phyloP scores from a whole-genome alignment of 345 rosid species.

The Moricandia moricandioides region DNA sequence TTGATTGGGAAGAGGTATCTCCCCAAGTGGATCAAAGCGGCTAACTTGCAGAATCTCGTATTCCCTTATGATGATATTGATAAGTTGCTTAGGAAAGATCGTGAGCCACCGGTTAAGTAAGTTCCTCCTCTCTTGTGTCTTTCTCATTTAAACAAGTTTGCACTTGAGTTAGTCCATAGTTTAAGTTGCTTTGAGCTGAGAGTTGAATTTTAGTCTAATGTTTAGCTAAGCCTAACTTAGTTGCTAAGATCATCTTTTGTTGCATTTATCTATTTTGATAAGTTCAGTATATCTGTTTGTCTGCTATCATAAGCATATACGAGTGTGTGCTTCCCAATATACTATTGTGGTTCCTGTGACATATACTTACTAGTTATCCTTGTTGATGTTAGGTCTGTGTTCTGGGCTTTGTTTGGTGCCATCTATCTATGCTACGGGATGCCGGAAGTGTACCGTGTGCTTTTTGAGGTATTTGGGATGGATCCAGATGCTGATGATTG shows the following conservation, averaged over 20 bases:
- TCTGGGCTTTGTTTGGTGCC: conserved; percentile 96
- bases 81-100: conserved; percentile 61
- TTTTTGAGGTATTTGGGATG: conserved; percentile 97
- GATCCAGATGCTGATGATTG: conserved; percentile 93
- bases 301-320: not conserved
- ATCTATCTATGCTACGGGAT: conserved; percentile 89
- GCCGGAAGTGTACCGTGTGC: conserved; percentile 94
- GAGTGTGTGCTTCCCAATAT: not conserved
- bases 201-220: not conserved
- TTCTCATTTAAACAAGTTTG: not conserved
- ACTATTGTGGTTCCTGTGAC: not conserved
- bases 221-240: no score
- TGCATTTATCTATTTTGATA: not conserved
- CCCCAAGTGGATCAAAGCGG: conserved; percentile 86
- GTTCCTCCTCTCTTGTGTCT: conserved; percentile 28
- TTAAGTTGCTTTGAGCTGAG: not conserved
- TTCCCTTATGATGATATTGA: conserved; percentile 94
- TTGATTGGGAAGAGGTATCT: conserved; percentile 90
- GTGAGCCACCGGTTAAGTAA: conserved; percentile 91
- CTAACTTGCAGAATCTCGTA: conserved; percentile 79
- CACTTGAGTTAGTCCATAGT: not conserved
- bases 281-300: not conserved
- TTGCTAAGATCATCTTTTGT: not conserved
- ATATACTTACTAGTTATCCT: not conserved
- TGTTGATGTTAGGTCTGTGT: conserved; percentile 60